A percentile compares a stretch with the other conserved stretches of the same genome.
Conservation (phyloP, 768 basidiomycete genomes). For the Leccinum fibrillosum region DNA sequence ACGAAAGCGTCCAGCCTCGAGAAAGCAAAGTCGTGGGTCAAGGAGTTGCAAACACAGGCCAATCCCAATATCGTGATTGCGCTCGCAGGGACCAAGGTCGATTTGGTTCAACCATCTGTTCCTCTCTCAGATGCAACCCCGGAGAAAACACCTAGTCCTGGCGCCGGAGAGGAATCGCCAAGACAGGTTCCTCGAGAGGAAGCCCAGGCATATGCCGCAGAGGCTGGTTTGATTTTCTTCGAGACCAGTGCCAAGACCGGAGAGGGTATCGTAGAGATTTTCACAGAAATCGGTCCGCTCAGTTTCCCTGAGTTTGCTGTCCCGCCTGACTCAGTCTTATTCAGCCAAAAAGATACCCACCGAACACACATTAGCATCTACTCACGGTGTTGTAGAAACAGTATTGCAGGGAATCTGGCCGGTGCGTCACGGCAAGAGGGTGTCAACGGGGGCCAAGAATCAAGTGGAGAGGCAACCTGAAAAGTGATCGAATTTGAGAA, state of each 20-base stretch:
- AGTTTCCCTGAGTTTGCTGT: not conserved
- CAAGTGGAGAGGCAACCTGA: too few relatives aligned
- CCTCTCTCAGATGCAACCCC: conserved; percentile 52
- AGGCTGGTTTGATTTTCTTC: conserved; percentile 92
- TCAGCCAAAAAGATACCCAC: conserved; percentile 85
- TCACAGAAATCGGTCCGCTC: conserved; percentile 91
- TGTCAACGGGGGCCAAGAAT: conserved; percentile 6
- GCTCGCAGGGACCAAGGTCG: conserved; percentile 95
- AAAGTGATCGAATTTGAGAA: too few relatives aligned
- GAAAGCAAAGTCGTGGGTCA: conserved; percentile 99
- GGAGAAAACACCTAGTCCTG: conserved; percentile 56
- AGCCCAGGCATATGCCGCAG: conserved; percentile 93
- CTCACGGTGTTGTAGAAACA: conserved; percentile 62
- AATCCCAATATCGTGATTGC: conserved; percentile 99
- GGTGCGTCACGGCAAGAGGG: conserved; percentile 49
- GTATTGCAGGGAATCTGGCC: conserved; percentile 49
- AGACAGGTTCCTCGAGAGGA: conserved; percentile 93
- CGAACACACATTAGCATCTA: conserved; percentile 88
- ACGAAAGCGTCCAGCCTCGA: conserved; percentile 95
- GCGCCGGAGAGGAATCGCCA: conserved; percentile 63
- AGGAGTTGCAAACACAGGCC: conserved; percentile 97
- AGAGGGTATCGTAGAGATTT: conserved; percentile 92
- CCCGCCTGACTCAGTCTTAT: not conserved
- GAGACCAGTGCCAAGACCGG: conserved; percentile 98
- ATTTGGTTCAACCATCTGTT: conserved; percentile 72